phyloP scores from a whole-genome alignment of 257 asterid species.

The Craterostigma plantagineum region DNA sequence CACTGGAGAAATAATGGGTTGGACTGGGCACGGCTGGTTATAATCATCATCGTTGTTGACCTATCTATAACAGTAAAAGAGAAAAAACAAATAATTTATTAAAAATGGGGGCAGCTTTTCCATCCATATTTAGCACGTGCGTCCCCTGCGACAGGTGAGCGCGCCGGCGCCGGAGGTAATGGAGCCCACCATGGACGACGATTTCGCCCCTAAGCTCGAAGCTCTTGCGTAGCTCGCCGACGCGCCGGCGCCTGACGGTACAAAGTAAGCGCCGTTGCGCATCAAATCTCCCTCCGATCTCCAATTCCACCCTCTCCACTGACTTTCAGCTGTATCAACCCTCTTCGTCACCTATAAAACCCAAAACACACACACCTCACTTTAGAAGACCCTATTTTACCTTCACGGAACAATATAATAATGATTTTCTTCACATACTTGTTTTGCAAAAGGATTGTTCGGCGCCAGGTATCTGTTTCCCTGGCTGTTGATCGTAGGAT shows the following conservation, averaged over 20 bases:
- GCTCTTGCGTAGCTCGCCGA: conserved; percentile 88
- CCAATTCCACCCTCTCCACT: conserved; percentile 92
- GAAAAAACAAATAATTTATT: too few species aligned
- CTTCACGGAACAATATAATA: too few species aligned
- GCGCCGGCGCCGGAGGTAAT: conserved; percentile 80
- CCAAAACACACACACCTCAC: background rate
- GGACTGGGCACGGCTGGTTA: too few species aligned
- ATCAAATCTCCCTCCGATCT: conserved; percentile 84
- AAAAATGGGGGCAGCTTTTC: background rate
- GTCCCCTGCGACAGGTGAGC: conserved; percentile 66
- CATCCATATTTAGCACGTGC: conserved; percentile 24
- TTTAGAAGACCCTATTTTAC: too few species aligned
- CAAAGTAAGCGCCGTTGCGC: conserved; percentile 87
- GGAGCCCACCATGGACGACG: conserved; percentile 65
- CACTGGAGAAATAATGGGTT: too few species aligned
- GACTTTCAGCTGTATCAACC: conserved; percentile 43
- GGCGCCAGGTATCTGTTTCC: conserved; percentile 91
- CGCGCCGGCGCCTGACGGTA: conserved; percentile 89
- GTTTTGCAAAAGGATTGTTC: conserved; percentile 51
- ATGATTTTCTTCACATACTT: conserved; percentile 21
- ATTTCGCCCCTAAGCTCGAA: conserved; percentile 89
- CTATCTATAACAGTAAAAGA: too few species aligned
- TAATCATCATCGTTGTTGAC: too few species aligned
- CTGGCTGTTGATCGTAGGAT: conserved; percentile 87
- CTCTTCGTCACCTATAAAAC: conserved; percentile 69